Evolutionary conservation across 306 rosid species (phyloP).

Genomic region (Quercus alba): DNA sequence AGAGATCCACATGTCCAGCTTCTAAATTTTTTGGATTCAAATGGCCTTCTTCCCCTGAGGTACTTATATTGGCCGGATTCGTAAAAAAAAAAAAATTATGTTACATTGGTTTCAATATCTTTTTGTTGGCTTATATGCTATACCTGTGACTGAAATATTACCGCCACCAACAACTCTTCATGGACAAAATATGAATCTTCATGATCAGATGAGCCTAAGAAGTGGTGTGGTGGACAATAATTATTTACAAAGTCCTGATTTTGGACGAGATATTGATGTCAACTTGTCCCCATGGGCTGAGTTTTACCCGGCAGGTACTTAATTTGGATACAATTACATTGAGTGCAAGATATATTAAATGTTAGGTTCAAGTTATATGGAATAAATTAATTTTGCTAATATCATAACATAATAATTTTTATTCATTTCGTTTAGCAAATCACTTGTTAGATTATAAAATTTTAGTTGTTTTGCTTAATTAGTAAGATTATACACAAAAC

Average conservation of each 20-base stretch:
- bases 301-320: conserved; percentile 29
- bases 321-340: neutral
- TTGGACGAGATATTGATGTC: conserved; percentile 26
- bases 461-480: too few species aligned
- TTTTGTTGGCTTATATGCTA: neutral
- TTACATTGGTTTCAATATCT: neutral
- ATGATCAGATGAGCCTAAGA: conserved; percentile 17
- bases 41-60: conserved; percentile 41
- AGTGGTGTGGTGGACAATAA: conserved; percentile 6
- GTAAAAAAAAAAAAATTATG: neutral
- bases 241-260: conserved; percentile 14
- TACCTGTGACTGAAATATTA: conserved; percentile 20
- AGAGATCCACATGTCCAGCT: conserved; percentile 37
- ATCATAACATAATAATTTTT: too few species aligned
- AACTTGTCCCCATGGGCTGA: conserved; percentile 40
- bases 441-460: too few species aligned
- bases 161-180: conserved; percentile 20
- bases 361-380: neutral
- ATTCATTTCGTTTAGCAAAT: too few species aligned
- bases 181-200: conserved; percentile 20
- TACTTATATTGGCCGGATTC: conserved; percentile 10
- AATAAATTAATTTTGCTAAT: too few species aligned
- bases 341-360: too few species aligned
- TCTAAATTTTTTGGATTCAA: conserved; percentile 38
- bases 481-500: too few species aligned